These are phyloP conservation scores for Chytriomyces hyalinus DNA, from an alignment of 192 early-diverging fungal species.

Conservation along the genomic window DNA sequence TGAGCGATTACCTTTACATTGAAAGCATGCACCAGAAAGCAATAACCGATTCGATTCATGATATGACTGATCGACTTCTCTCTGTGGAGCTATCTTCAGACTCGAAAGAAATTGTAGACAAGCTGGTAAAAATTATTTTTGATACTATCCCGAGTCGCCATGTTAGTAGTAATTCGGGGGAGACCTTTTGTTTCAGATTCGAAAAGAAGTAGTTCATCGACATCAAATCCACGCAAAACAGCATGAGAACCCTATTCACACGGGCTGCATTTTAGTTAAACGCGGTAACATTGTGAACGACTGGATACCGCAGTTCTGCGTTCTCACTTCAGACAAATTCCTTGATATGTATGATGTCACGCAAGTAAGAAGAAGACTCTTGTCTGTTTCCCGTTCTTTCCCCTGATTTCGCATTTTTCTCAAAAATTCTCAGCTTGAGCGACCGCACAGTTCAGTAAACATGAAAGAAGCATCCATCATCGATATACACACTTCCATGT, in stretches of 20 bases:
- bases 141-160: neutral
- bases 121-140: conserved; percentile 20
- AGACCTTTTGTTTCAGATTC: conserved; percentile 4
- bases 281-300: conserved; percentile 29
- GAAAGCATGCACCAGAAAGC: conserved; percentile 41
- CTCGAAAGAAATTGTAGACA: conserved; percentile 45
- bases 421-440: conserved; percentile 8
- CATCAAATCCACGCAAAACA: conserved; percentile 30
- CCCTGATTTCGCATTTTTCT: neutral
- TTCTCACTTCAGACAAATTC: conserved; percentile 23
- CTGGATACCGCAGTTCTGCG: conserved; percentile 28
- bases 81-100: conserved; percentile 40
- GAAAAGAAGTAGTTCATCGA: conserved; percentile 28
- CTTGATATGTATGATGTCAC: conserved; percentile 25
- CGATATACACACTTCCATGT: conserved; percentile 51
- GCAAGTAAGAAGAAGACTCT: neutral
- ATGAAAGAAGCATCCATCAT: conserved; percentile 36
- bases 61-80: conserved; percentile 8
- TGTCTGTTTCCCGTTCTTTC: neutral
- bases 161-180: neutral
- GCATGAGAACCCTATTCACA: conserved; percentile 13
- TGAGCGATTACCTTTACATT: conserved; percentile 41
- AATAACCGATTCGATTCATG: conserved; percentile 5
- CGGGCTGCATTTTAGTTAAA: conserved; percentile 13
- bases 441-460: conserved; percentile 38